phyloP scores from a whole-genome alignment of 108 stramenopile genomes.

The Pelagomonas calceolata region DNA sequence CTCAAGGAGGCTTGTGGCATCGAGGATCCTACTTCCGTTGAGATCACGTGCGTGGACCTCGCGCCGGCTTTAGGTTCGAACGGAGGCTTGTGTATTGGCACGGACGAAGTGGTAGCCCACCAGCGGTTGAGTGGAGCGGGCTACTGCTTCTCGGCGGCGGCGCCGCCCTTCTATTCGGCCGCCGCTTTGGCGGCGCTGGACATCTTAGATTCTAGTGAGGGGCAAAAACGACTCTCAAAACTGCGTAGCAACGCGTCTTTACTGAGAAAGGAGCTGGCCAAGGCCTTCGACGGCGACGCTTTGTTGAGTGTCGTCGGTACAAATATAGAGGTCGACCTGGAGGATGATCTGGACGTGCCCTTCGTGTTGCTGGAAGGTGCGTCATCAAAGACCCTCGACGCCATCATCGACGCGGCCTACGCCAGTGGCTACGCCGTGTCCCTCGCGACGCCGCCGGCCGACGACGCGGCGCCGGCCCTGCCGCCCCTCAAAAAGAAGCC shows the following conservation, averaged over 20 bases:
- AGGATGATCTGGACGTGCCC: too few species aligned
- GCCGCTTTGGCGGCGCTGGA: conserved; percentile 53
- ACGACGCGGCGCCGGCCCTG: too few species aligned
- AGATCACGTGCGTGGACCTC: not conserved
- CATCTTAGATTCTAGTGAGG: conserved; percentile 15
- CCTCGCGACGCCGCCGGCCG: too few species aligned
- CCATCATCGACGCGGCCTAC: too few species aligned
- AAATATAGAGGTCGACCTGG: too few species aligned
- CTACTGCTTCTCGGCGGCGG: conserved; percentile 93
- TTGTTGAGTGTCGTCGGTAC: too few species aligned
- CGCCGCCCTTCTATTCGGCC: conserved; percentile 86
- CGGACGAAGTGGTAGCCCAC: conserved; percentile 91
- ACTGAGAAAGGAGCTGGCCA: conserved; percentile 15
- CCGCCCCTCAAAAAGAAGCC: too few species aligned
- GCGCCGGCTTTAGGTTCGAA: conserved; percentile 61
- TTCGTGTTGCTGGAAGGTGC: too few species aligned
- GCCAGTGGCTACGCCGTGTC: too few species aligned
- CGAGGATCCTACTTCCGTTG: not conserved
- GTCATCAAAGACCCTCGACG: too few species aligned
- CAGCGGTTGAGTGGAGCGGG: conserved; percentile 93
- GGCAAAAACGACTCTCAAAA: not conserved
- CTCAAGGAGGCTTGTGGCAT: conserved; percentile 36
- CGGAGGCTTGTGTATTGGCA: conserved; percentile 91
- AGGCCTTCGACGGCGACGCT: too few species aligned
- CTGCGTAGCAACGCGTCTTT: conserved; percentile 19